Conservation (phyloP, 75 land plant genomes). For the Cunninghamia lanceolata region DNA sequence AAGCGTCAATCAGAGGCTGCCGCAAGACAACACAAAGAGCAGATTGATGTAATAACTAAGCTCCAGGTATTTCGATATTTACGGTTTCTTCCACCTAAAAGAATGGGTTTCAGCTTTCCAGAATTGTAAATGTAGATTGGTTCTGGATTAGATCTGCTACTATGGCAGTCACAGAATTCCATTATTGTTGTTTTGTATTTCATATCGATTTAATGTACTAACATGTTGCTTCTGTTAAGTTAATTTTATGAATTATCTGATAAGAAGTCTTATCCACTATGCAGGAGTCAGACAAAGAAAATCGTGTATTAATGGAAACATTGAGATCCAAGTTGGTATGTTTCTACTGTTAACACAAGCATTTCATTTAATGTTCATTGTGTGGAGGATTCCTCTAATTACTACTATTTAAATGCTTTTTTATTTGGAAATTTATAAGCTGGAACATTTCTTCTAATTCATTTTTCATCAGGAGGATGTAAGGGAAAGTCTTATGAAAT, state of each 20-base stretch:
- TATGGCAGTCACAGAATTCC: background rate
- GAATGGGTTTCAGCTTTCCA: background rate
- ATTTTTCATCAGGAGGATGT: constrained; percentile 59
- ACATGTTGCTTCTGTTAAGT: background rate
- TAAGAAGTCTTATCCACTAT: background rate
- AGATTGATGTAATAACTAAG: constrained; percentile 62
- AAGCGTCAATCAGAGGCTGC: constrained; percentile 60
- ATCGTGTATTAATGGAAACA: constrained; percentile 63
- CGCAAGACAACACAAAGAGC: constrained; percentile 67
- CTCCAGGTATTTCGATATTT: constrained; percentile 59
- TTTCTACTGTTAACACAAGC: background rate
- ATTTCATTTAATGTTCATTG: background rate
- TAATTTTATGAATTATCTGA: background rate
- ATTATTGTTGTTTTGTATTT: background rate
- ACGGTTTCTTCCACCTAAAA: background rate
- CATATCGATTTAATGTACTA: background rate
- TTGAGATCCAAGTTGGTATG: constrained; percentile 77
- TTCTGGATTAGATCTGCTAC: constrained; percentile 1
- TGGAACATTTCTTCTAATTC: background rate
- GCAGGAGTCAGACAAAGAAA: constrained; percentile 83
- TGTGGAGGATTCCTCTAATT: background rate
- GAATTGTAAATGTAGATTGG: background rate
- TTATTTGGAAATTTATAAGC: background rate
- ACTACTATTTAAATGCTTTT: background rate
- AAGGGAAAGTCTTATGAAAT: constrained; percentile 59